Base-by-base conservation (phyloP, 257 asterid genomes). In the Ophiorrhiza pumila region DNA sequence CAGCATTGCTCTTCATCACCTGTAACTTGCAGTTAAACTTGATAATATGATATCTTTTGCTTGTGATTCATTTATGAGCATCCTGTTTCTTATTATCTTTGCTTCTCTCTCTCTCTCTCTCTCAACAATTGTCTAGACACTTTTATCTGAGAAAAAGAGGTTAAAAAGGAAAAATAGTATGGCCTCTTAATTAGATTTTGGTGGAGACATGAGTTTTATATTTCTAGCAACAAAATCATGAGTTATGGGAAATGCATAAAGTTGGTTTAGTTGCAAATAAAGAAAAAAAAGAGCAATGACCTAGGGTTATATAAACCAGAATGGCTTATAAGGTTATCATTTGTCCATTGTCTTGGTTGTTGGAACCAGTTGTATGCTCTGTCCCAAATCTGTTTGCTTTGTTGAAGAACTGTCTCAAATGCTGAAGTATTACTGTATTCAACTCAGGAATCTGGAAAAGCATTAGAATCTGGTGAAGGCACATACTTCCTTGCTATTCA, bases 401-500 rank as follows among this genome's bases (percentile, higher is more conserved):
- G 8, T 41, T 23, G 14, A 20, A 12, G 22, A 41, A 0, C 45
- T 43, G 60, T 45, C 68, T 62, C 18, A 68, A 56, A 45, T 59
- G 75, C 76, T 83, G 76, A 79, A 37, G 61, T 62, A 68, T 29
- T 59, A 20, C 45, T 57, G 74, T 73, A 41, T 75, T 55, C 52
- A 64, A 73, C 72, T 72, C 93, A 92, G 99, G 97, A 88, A 75
- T 80, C 95, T 61, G 73, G 82, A 61, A 73, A 75, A 55, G 83
- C 75, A 67, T 74, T 89, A 49, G 97, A 83, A 83, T 90, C 96
- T 68, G 99, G 99, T 72, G 97, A 92, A 80, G 95, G 85, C 81
- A 95, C 92, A 27, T 90, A 86, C 82, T 95, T 82, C 74, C 99
- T 98, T 69, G 98, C 98, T 77, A 91, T 95, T 76, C 80, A 76